A percentile compares a stretch with the other conserved stretches of the same genome.
These are phyloP conservation scores for Aspergillus haitiensis DNA, from an alignment of 495 filamentous ascomycete genomes.

Conservation along the genomic window DNA sequence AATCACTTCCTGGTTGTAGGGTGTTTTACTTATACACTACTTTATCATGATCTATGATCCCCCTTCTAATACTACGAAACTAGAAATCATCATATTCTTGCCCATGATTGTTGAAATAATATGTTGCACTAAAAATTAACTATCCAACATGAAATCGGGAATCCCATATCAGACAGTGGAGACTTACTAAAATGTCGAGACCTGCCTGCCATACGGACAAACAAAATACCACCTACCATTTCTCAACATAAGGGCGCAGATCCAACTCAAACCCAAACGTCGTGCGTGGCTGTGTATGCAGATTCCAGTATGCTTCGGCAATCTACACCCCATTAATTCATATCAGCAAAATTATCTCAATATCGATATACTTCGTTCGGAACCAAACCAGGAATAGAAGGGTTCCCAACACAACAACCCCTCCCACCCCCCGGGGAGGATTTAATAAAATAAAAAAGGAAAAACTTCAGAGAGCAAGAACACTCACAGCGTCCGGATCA, in stretches of 20 bases:
- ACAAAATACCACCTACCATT: constrained; percentile 52
- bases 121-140: background rate
- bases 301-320: constrained; percentile 84
- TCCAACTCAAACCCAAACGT: constrained; percentile 86
- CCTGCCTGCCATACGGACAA: background rate
- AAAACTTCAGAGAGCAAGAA: background rate
- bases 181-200: too few relatives aligned
- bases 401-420: background rate
- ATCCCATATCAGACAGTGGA: too few relatives aligned
- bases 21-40: too few relatives aligned
- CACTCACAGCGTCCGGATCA: constrained; percentile 74
- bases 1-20: too few relatives aligned
- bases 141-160: too few relatives aligned
- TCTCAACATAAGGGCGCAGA: constrained; percentile 76
- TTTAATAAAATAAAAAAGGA: background rate
- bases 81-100: background rate
- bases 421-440: background rate
- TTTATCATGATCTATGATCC: too few relatives aligned
- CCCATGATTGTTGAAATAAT: background rate
- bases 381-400: too few relatives aligned
- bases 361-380: too few relatives aligned
- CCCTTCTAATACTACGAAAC: too few relatives aligned
- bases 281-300: constrained; percentile 81
- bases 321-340: constrained; percentile 56
- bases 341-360: background rate